These are phyloP conservation scores for Symbiodinium pilosum DNA, from an alignment of 73 alveolate genomes.

Conservation along the genomic window DNA sequence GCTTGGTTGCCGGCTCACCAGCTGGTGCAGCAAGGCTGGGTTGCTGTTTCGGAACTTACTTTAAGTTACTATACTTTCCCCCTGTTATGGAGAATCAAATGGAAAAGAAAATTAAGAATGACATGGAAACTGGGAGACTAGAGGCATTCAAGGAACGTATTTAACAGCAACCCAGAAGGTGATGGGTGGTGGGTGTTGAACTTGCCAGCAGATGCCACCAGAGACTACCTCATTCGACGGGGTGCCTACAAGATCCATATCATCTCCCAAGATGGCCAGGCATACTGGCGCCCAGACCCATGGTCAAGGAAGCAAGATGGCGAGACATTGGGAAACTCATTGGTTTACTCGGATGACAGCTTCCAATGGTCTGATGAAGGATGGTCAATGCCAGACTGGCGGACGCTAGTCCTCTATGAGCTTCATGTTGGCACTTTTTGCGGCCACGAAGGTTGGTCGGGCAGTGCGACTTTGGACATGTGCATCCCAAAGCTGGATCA, in stretches of 20 bases:
- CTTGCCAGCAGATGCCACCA: conserved; percentile 31
- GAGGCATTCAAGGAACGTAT: too few relatives aligned
- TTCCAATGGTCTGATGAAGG: conserved; percentile 65
- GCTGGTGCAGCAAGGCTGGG: background rate
- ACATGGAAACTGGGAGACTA: too few relatives aligned
- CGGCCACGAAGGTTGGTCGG: conserved; percentile 46
- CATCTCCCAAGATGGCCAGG: conserved; percentile 46
- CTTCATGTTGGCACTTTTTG: conserved; percentile 79
- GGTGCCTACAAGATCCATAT: conserved; percentile 79
- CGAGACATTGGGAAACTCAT: conserved; percentile 53
- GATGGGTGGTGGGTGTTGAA: conserved; percentile 83
- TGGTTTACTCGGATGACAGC: conserved; percentile 33
- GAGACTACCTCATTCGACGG: conserved; percentile 76
- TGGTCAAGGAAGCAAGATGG: conserved; percentile 88
- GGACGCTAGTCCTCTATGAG: conserved; percentile 38
- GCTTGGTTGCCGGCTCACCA: conserved; percentile 29
- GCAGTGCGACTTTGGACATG: conserved; percentile 70
- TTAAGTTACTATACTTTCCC: too few relatives aligned
- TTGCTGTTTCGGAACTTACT: too few relatives aligned
- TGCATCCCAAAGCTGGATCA: conserved; percentile 81
- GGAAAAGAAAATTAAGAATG: too few relatives aligned
- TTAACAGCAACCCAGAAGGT: too few relatives aligned
- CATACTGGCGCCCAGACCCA: conserved; percentile 90
- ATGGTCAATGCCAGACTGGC: conserved; percentile 85
- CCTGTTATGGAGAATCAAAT: too few relatives aligned